Conservation (phyloP, 805 yeast species). For the Cyberlindnera subsufficiens region DNA sequence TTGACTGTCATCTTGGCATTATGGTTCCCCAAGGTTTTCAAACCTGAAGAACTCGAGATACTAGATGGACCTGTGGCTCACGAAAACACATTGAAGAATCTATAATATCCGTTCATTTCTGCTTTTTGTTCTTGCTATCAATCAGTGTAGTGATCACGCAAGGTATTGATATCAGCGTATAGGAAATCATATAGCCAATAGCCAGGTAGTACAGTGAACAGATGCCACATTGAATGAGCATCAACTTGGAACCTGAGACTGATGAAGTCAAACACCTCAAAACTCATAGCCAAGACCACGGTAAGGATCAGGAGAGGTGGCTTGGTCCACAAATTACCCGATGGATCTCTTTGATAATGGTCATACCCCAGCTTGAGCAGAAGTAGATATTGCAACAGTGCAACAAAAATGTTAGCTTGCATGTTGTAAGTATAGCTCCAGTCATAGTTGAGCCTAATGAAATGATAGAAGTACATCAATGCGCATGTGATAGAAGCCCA, state of each 20-base stretch:
- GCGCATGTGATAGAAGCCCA: slow-evolving; percentile 37
- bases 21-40: slow-evolving; percentile 59
- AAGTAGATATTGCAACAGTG: slow-evolving; percentile 62
- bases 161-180: slow-evolving; percentile 40
- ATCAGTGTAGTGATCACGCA: slow-evolving; percentile 9
- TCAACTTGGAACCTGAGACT: slow-evolving; percentile 67
- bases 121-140: neutral
- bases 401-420: slow-evolving; percentile 80
- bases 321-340: slow-evolving; percentile 26
- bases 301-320: slow-evolving; percentile 47
- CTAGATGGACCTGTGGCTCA: slow-evolving; percentile 67
- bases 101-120: slow-evolving; percentile 9
- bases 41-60: slow-evolving; percentile 48
- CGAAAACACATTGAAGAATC: slow-evolving; percentile 45
- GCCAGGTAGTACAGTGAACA: slow-evolving; percentile 80
- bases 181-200: slow-evolving; percentile 64
- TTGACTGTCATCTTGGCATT: slow-evolving; percentile 59
- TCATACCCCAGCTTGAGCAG: slow-evolving; percentile 26
- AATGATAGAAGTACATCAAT: slow-evolving; percentile 54
- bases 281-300: slow-evolving; percentile 72
- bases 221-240: slow-evolving; percentile 94
- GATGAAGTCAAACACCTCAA: slow-evolving; percentile 87
- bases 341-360: slow-evolving; percentile 21
- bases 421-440: slow-evolving; percentile 95
- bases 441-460: slow-evolving; percentile 55